These are phyloP conservation scores for Fremontodendron californicum DNA, from an alignment of 345 rosid genomes.

Conservation along the genomic window DNA sequence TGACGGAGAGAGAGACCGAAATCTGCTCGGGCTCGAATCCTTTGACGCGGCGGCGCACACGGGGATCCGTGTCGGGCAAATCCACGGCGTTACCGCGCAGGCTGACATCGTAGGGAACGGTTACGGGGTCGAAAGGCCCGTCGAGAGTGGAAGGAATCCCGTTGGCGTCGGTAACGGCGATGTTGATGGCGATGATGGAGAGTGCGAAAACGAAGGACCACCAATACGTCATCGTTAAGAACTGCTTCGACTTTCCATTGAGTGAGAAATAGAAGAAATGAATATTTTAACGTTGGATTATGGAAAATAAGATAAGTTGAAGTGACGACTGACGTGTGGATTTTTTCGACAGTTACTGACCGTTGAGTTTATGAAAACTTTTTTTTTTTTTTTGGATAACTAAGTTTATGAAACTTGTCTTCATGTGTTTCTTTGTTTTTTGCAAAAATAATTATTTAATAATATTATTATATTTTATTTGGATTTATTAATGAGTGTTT, in stretches of 20 bases:
- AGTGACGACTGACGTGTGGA: background rate
- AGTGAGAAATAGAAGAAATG: background rate
- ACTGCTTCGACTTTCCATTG: background rate
- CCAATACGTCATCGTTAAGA: constrained; percentile 1
- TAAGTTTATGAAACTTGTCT: too few relatives aligned
- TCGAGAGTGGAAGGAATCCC: constrained; percentile 52
- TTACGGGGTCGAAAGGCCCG: constrained; percentile 64
- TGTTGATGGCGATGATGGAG: background rate
- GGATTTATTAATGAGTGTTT: too few relatives aligned
- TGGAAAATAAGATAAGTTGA: background rate
- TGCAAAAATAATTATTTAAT: too few relatives aligned
- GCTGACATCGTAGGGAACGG: constrained; percentile 49
- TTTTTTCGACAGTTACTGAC: background rate
- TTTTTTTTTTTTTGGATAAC: too few relatives aligned
- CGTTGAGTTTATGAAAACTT: background rate
- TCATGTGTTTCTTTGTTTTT: too few relatives aligned
- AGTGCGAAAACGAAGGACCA: background rate
- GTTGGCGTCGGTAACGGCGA: background rate
- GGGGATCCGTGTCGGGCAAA: constrained; percentile 59
- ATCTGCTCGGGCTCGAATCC: constrained; percentile 69
- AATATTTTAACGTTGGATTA: background rate
- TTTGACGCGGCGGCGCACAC: constrained; percentile 50
- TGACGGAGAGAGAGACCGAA: constrained; percentile 52
- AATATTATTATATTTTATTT: too few relatives aligned
- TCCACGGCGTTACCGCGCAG: constrained; percentile 63